Percentiles rank a stretch among this genome's conserved stretches.
Evolutionary conservation across 2,329 filamentous ascomycete species (phyloP).

Genomic region (Stachybotrys chartarum): DNA sequence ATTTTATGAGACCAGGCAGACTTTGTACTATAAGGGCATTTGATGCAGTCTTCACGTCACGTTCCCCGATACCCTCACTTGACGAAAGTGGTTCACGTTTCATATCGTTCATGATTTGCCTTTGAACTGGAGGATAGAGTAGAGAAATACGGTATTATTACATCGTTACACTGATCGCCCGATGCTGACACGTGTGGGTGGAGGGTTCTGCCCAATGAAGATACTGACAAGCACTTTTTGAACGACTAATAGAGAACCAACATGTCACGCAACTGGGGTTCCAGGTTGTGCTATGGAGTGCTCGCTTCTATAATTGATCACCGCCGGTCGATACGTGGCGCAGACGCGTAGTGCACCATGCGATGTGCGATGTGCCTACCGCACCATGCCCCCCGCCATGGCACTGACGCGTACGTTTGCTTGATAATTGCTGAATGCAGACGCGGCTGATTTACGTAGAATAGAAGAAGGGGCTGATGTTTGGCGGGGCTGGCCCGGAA

Average conservation of each 20-base stretch:
- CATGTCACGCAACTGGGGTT: background rate
- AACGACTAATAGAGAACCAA: background rate
- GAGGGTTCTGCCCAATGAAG: background rate
- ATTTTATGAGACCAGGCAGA: background rate
- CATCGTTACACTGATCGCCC: background rate
- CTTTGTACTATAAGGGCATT: background rate
- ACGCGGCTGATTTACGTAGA: background rate
- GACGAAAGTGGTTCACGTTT: background rate
- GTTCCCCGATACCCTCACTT: background rate
- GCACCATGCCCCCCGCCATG: too few species aligned
- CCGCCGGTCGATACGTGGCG: too few species aligned
- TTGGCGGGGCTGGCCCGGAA: background rate
- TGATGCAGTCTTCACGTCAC: background rate
- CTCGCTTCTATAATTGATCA: too few species aligned
- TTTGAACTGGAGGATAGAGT: background rate
- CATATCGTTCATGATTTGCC: background rate
- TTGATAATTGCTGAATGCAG: too few species aligned
- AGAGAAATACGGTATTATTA: background rate
- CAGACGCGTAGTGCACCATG: too few species aligned
- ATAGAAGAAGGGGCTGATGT: background rate
- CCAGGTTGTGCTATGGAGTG: too few species aligned
- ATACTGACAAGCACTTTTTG: background rate
- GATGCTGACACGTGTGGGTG: background rate
- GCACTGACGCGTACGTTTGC: too few species aligned
- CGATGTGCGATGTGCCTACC: too few species aligned